Evolutionary conservation across 2,329 filamentous ascomycete genomes (phyloP).

Genomic region (Purpureocillium lavendulum): DNA sequence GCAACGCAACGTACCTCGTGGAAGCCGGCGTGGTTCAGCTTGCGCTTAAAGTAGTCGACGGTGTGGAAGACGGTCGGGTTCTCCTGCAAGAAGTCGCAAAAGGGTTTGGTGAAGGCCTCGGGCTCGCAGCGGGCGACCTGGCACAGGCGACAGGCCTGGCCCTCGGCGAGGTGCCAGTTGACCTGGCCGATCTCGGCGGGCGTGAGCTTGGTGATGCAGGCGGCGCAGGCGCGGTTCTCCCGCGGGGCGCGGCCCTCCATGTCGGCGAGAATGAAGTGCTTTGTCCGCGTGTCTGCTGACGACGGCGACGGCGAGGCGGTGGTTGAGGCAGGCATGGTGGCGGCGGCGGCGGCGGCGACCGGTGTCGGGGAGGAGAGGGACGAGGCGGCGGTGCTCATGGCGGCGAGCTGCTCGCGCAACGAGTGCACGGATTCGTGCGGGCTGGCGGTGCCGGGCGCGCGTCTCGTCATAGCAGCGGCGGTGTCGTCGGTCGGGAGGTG

Average conservation of each 20-base stretch:
- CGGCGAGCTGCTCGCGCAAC: constrained; percentile 30
- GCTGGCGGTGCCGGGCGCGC: constrained; percentile 34
- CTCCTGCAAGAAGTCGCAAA: constrained; percentile 76
- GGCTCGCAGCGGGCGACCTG: constrained; percentile 34
- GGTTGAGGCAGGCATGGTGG: constrained; percentile 4
- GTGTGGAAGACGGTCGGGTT: constrained; percentile 94
- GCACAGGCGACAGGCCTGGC: constrained; percentile 26
- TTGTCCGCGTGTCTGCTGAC: constrained; percentile 9
- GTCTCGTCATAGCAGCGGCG: constrained; percentile 30
- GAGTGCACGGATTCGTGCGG: constrained; percentile 35
- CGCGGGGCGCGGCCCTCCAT: constrained; percentile 25
- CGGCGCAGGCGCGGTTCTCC: constrained; percentile 28
- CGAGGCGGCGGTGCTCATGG: constrained; percentile 1
- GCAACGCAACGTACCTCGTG: constrained; percentile 44
- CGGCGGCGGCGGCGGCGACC: constrained; percentile 13
- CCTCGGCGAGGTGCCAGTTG: constrained; percentile 19
- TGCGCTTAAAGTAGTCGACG: constrained; percentile 67
- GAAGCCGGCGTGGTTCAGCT: constrained; percentile 67
- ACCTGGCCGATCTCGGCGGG: constrained; percentile 19
- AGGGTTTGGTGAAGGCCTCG: constrained; percentile 70
- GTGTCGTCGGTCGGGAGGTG: too few species aligned
- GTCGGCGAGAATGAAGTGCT: constrained; percentile 40
- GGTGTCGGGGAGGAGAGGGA: constrained; percentile 17
- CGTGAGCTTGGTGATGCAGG: constrained; percentile 26
- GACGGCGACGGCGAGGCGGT: neutral